Percentiles rank a stretch among this genome's conserved stretches.
Evolutionary conservation across 306 rosid genomes (phyloP).

Genomic region (Medicago ruthenica): DNA sequence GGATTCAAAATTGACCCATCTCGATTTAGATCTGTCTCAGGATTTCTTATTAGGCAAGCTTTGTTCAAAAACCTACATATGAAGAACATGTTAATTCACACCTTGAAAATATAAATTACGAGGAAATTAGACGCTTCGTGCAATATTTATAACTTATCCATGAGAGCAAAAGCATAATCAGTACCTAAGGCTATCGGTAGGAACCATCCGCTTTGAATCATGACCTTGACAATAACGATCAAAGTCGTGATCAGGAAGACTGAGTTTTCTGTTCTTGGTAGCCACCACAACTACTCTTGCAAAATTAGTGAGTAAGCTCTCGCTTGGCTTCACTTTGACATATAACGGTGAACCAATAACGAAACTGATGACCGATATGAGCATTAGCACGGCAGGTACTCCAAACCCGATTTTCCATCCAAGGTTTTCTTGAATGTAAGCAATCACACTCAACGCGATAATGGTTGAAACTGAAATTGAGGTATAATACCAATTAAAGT

Average conservation of each 20-base stretch:
- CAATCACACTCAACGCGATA: constrained; percentile 47
- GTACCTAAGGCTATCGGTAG: constrained; percentile 52
- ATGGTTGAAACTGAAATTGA: constrained; percentile 42
- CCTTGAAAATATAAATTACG: not conserved
- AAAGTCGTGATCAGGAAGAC: constrained; percentile 30
- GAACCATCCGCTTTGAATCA: constrained; percentile 36
- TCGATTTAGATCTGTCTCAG: constrained; percentile 24
- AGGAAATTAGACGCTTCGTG: constrained; percentile 1
- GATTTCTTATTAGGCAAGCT: constrained; percentile 57
- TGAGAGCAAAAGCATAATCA: not conserved
- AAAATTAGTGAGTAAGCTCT: constrained; percentile 45
- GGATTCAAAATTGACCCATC: constrained; percentile 53
- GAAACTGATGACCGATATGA: constrained; percentile 47
- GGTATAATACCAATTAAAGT: constrained; percentile 59
- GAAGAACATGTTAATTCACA: constrained; percentile 23
- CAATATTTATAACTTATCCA: constrained; percentile 2
- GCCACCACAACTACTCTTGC: constrained; percentile 51
- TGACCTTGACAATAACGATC: constrained; percentile 43
- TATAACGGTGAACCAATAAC: constrained; percentile 52
- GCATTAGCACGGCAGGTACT: constrained; percentile 51
- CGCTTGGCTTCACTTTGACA: constrained; percentile 42
- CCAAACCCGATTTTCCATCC: constrained; percentile 67
- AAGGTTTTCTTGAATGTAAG: constrained; percentile 55
- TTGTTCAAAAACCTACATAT: constrained; percentile 52
- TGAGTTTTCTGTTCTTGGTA: constrained; percentile 45